These are phyloP conservation scores for Stipa capillata DNA, from an alignment of 176 grass and related monocot genomes.

Conservation along the genomic window DNA sequence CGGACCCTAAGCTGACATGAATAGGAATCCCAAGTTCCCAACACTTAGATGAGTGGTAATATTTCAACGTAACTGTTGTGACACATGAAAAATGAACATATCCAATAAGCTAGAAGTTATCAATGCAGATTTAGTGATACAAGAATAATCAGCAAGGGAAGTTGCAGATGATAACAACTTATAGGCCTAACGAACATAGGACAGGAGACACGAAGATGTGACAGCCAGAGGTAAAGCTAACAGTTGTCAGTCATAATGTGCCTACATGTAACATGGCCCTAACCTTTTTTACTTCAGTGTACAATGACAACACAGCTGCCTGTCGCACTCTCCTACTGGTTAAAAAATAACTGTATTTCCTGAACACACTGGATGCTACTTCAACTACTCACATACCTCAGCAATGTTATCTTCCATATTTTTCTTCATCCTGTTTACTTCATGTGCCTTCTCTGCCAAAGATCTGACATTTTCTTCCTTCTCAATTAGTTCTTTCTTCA, in stretches of 20 bases:
- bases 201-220: not conserved
- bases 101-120: not conserved
- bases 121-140: not conserved
- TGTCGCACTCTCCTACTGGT: not conserved
- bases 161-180: not conserved
- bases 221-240: not conserved
- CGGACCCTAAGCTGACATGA: not conserved
- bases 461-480: conserved; percentile 49
- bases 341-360: not conserved
- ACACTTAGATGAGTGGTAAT: not conserved
- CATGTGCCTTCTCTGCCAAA: conserved; percentile 54
- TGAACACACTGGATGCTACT: not conserved
- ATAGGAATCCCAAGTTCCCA: not conserved
- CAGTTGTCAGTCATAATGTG: not conserved
- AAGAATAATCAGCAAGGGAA: not conserved
- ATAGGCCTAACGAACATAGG: not conserved
- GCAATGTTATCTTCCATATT: conserved; percentile 46
- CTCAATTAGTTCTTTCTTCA: conserved; percentile 38
- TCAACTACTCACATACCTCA: conserved; percentile 35
- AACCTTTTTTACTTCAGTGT: not conserved
- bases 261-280: not conserved
- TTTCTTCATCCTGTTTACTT: conserved; percentile 40
- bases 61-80: not conserved
- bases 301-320: not conserved
- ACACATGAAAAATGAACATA: not conserved